A percentile compares a stretch with the other conserved stretches of the same genome.
phyloP scores from a whole-genome alignment of 176 grass and related monocot genomes.

The Dendrocalamus sinicus region DNA sequence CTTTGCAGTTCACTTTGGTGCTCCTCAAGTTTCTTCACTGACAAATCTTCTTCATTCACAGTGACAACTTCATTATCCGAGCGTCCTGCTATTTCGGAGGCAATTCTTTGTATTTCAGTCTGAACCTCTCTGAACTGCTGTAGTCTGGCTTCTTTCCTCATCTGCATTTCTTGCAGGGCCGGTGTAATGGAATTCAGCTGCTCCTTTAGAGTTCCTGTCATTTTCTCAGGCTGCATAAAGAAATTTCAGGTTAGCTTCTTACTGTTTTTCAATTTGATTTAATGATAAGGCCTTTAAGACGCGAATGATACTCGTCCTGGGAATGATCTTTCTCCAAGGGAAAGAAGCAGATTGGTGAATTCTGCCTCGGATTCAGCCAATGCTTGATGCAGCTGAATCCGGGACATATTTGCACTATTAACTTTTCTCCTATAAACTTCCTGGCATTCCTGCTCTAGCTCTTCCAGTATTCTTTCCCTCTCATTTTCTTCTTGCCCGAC shows the following conservation, averaged over 20 bases:
- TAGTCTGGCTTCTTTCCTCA: slow-evolving; percentile 77
- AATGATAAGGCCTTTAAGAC: neutral
- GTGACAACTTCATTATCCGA: slow-evolving; percentile 48
- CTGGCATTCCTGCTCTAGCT: slow-evolving; percentile 80
- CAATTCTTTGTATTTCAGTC: slow-evolving; percentile 76
- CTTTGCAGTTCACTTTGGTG: slow-evolving; percentile 74
- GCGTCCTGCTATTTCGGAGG: slow-evolving; percentile 75
- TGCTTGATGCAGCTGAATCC: slow-evolving; percentile 90
- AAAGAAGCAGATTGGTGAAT: slow-evolving; percentile 92
- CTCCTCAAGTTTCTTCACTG: slow-evolving; percentile 88
- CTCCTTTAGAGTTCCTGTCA: slow-evolving; percentile 83
- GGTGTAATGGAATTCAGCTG: slow-evolving; percentile 93
- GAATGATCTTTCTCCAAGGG: slow-evolving; percentile 94
- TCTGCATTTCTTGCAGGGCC: slow-evolving; percentile 95
- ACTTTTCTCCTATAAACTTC: slow-evolving; percentile 94
- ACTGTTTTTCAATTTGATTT: slow-evolving; percentile 13
- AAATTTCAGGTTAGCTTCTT: slow-evolving; percentile 48
- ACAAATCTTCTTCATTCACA: slow-evolving; percentile 85
- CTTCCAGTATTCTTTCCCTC: slow-evolving; percentile 73
- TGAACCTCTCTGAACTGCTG: slow-evolving; percentile 84
- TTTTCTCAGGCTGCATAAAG: slow-evolving; percentile 81
- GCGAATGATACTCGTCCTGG: slow-evolving; percentile 63
- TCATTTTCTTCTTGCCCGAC: slow-evolving; percentile 79
- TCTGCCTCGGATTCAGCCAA: slow-evolving; percentile 92
- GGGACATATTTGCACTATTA: slow-evolving; percentile 76